Base-by-base conservation (phyloP, 2,329 filamentous ascomycete species). In the Nemania serpens region DNA sequence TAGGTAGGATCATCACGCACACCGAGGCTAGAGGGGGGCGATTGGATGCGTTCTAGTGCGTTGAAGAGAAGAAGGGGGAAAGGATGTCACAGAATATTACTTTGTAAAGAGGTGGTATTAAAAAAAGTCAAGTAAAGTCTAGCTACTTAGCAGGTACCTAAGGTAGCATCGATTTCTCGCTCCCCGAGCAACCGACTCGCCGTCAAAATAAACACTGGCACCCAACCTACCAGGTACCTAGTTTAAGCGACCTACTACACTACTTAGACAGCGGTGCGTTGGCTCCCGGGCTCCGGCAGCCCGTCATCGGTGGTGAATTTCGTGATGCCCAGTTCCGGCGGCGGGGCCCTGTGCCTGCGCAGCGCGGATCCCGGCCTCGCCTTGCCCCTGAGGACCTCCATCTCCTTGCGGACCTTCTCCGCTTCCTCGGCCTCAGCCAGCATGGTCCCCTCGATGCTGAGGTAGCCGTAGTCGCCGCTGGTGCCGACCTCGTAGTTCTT, bases 371-470 rank as follows among this genome's bases (percentile, higher is more conserved):
- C 77, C 66, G 75, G 73, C 61, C 68, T 76, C 20, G 75, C 73
- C 29, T 72, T 74, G 34, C 76, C 74, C 43, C 73, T 73, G 58
- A 76, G 67, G 58, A 64, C 51, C 67, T 78, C 75, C 68, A 75
- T 77, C 71, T 89, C 85, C 61, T 84, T 79, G 9, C 81, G 79
- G 48, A 85, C 77, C 33, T 90, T 77, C 25, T 78, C 77, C 66
- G 77, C 79, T 76, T 96, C 92, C 22, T 87, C 88, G 18, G 85
- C 84, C 45, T 84, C 84, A 48, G 83, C 81, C 51, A 97, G 77
- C 84, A 97, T 88, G n/a, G 91, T 96, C 25, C 93, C 94, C 74
- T 95, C 90, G 63, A 97, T 88, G 68, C 89, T 93, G 62, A 97
- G 77, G 73, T 94, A 95, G 11, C 90, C 91, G 62, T 89, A 89